Evolutionary conservation across 2,329 filamentous ascomycete species (phyloP), one percentile per base, ranked within the genome.

Genomic region (Fusarium kyushuense): DNA sequence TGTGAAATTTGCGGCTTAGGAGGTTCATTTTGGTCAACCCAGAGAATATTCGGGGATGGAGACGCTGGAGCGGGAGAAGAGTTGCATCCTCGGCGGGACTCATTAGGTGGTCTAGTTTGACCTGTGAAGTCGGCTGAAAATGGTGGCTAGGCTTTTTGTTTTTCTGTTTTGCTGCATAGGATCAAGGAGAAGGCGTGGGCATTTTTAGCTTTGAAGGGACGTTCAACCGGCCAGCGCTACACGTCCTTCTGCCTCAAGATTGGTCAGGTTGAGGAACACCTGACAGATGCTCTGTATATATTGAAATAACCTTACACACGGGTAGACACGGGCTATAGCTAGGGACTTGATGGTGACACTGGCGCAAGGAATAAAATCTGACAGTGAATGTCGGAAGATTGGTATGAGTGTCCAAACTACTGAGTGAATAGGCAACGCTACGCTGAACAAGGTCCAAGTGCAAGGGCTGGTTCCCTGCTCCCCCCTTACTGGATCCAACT

Each of bases 161-260:
- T 65, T 25, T 45, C 35, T 68, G 54, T 65, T 63, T 59, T 19
- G 47, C 43, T 30, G 43, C 49, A 33, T 52, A 58, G 56, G 54
- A 69, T 58, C 32, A 54, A 51, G 58, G 33, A 42, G 52, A 52
- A 38, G 35, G 63, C 38, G 29, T 43, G 25, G 48, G 29, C 54
- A 54, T 59, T 60, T 60, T 41, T 42, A 63, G 60, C 67, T 57
- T 71, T 45, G 45, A 71, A 52, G 62, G 47, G 72, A 68, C 70
- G 69, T 72, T 74, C 63, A 74, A 73, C 70, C 54, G 72, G 66
- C 66, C 62, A 72, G 45, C 63, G 58, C 54, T 43, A 43, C 63
- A 47, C 46, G 54, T 55, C 49, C 54, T 57, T 55, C 52, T 46
- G 48, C 38, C 49, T 58, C 59, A 57, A 51, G 48, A 66, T 54